Base-by-base conservation (phyloP, 495 filamentous ascomycete genomes). In the Aspergillus diversus region DNA sequence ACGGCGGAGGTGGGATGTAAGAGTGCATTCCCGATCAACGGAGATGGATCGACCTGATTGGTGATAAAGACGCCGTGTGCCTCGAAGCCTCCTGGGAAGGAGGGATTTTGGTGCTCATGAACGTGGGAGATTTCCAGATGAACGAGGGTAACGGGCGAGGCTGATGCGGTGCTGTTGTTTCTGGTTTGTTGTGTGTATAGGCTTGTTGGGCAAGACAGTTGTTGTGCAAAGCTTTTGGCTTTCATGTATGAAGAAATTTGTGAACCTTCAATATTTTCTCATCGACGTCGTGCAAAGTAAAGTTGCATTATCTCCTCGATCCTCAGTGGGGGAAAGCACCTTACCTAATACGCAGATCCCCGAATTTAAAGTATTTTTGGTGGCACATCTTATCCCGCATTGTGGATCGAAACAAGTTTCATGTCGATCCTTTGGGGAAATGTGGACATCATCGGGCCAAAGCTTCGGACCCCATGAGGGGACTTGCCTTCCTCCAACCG, bases 1-100 rank as follows among this genome's bases (percentile, higher is more conserved):
- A 7, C 7, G 7, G 49, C 49, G 15, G 49, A 27, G 15, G n/a
- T 27, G 15, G 49, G n/a, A 1, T 52, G 49, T 32, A 52, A 52
- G 21, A 21, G n/a, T 31, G 49, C n/a, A 5, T 52, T 52, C 17
- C 49, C 49, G 21, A 52, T 52, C 31, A 52, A 52, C 31, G 49
- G 49, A 21, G 21, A 52, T 39, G 37, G 37, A 13, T 39, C 37
- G 37, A 7, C 7, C 8, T 39, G 3, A 39, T 39, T 7, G 1
- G 3, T 13, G 37, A 39, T 1, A 8, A 1, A 1, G 37, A 0
- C 8, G 37, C 37, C 13, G 13, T 39, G 8, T 39, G 37, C 37
- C 37, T 39, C 1, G 13, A 39, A 13, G 37, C 37, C 4, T 39
- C 37, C 37, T 39, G 1, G 13, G 37, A 3, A 3, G 8, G 37